phyloP scores from a whole-genome alignment of 177 flowering plant genomes.

The Vitis hybrid region DNA sequence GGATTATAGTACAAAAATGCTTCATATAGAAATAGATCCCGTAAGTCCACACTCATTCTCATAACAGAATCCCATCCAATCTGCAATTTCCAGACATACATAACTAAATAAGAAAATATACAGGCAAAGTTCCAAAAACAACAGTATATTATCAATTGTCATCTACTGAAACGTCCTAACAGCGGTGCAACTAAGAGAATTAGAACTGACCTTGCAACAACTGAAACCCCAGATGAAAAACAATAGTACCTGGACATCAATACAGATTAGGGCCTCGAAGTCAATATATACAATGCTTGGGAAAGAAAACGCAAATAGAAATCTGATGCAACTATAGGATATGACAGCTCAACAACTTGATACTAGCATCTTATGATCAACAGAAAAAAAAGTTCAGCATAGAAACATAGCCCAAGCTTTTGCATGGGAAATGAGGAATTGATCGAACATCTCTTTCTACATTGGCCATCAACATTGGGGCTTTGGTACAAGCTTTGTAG shows the following conservation, averaged over 20 bases:
- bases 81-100: slow-evolving; percentile 33
- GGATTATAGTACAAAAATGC: slow-evolving; percentile 96
- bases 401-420: too few species aligned
- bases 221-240: slow-evolving; percentile 78
- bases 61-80: slow-evolving; percentile 96
- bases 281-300: background rate
- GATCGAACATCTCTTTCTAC: too few species aligned
- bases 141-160: background rate
- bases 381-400: too few species aligned
- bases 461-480: too few species aligned
- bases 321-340: background rate
- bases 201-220: slow-evolving; percentile 83
- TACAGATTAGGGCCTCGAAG: slow-evolving; percentile 9
- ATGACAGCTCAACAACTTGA: background rate
- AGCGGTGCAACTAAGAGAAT: background rate
- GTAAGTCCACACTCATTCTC: slow-evolving; percentile 84
- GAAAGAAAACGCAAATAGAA: background rate
- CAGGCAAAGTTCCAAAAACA: background rate
- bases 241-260: slow-evolving; percentile 60
- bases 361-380: too few species aligned
- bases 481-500: too few species aligned
- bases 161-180: background rate
- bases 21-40: slow-evolving; percentile 89
- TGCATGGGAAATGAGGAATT: too few species aligned
- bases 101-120: slow-evolving; percentile 3